Evolutionary conservation across 192 early-diverging fungal species (phyloP), one percentile per base, ranked within the genome.

Genomic region (Oehlia diaphana): DNA sequence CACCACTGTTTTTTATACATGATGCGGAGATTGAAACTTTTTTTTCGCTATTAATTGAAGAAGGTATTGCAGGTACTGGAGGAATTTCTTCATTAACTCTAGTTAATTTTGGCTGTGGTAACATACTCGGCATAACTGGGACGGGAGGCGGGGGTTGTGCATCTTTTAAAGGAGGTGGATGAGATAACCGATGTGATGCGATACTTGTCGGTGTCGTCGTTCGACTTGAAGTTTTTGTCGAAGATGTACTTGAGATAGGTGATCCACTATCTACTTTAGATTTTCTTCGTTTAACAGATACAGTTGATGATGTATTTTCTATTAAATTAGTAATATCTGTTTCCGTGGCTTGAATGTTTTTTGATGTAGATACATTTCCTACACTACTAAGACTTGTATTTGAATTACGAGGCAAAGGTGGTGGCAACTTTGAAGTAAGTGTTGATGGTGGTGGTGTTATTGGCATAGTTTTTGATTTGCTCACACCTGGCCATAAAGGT

Each of bases 1-100:
- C 65, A 19, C 26, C 77, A 78, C 33, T 62, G 4, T 26, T 50
- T 69, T 74, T 74, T 74, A 28, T 23, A 21, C 23, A 47, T 66
- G 64, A 66, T 21, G 35, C 8, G 23, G 73, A 35, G 6, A 35
- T 44, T 35, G 50, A 28, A 16, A 21, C 49, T 61, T 74, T 74
- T 31, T 61, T 47, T 73, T 73, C 71, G 14, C 26, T 73, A 42
- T 16, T 66, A 8, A 77, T 77, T 28, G 75, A 66, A 44, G n/a
- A n/a, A 42, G 77, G 77, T 71, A 79, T 31, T n/a, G 77, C 16
- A 1, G 77, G 77, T 62, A 79, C 68, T 23, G 77, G 77, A 58
- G 77, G 77, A 68, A 78, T 66, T 28, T 78, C 77, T 37, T 71
- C 77, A 68, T 68, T 44, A 79, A 47, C 63, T 77, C 39, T 79